Percentiles rank a stretch among this genome's conserved stretches.
Conservation (phyloP, 371 early-diverging fungal species). For the Mortierella sp. region DNA sequence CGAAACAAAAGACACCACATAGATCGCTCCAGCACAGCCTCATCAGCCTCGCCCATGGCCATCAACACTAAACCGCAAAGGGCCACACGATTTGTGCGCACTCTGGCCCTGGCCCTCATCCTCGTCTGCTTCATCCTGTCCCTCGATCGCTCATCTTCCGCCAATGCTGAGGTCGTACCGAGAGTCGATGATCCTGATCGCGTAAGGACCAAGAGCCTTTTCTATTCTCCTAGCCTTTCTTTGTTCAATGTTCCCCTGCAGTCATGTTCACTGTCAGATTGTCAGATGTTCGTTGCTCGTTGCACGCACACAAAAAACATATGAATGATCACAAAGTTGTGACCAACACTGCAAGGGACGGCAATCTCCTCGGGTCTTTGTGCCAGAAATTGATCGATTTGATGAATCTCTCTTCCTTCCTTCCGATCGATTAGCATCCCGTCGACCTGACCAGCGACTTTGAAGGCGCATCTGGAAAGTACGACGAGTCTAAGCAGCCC, state of each 20-base stretch:
- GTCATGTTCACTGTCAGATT: too few relatives aligned
- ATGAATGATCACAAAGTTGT: background rate
- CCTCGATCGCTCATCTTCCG: conserved; percentile 1
- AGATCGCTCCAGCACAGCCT: too few relatives aligned
- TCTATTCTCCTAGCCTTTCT: background rate
- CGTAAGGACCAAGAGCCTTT: too few relatives aligned
- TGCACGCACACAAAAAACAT: too few relatives aligned
- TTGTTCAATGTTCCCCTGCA: background rate
- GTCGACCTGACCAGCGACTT: conserved; percentile 19
- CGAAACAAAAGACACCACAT: too few relatives aligned
- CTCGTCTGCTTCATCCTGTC: conserved; percentile 30
- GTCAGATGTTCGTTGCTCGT: too few relatives aligned
- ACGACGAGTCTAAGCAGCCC: background rate
- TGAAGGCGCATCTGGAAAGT: conserved; percentile 32
- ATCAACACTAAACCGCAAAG: conserved; percentile 18
- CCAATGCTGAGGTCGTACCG: conserved; percentile 5
- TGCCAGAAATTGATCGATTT: background rate
- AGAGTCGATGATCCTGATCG: conserved; percentile 10
- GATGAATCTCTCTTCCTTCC: background rate
- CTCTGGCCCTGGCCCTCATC: conserved; percentile 26
- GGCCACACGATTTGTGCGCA: conserved; percentile 10
- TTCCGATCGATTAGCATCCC: conserved; percentile 9
- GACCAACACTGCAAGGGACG: background rate
- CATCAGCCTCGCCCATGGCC: too few relatives aligned
- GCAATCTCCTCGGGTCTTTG: too few relatives aligned